phyloP scores from a whole-genome alignment of 2,329 filamentous ascomycete genomes.

The Aspergillus floridensis region DNA sequence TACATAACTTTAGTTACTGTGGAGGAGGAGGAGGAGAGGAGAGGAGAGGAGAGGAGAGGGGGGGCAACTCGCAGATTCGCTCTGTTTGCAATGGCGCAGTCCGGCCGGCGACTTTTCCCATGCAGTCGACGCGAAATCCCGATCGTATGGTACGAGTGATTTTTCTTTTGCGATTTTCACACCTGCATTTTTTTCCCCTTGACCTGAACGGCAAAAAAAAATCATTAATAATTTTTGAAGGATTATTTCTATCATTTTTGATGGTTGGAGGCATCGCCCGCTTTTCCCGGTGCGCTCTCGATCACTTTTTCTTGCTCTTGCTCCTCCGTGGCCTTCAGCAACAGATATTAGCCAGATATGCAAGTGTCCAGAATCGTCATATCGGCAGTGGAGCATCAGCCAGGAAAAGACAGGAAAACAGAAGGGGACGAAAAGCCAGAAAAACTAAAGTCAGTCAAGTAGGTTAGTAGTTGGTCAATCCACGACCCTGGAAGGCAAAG shows the following conservation, averaged over 20 bases:
- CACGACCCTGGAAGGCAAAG: not conserved
- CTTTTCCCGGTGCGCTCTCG: constrained; percentile 18
- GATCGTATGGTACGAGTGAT: constrained; percentile 25
- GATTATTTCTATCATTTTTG: not conserved
- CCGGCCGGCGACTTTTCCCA: constrained; percentile 10
- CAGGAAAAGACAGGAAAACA: constrained; percentile 1
- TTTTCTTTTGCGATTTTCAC: not conserved
- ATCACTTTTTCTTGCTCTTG: not conserved
- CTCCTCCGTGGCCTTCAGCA: not conserved
- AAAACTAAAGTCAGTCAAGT: no score
- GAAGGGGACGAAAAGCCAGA: not conserved
- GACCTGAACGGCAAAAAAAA: not conserved
- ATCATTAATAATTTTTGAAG: not conserved
- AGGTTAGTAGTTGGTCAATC: not conserved
- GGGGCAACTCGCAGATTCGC: not conserved
- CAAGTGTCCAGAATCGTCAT: constrained; percentile 25
- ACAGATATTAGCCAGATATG: constrained; percentile 19
- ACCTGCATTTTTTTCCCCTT: not conserved
- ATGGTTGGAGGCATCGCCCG: constrained; percentile 15
- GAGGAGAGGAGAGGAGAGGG: no score
- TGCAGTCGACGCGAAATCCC: constrained; percentile 19
- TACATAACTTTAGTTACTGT: not conserved
- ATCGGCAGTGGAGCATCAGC: constrained; percentile 14
- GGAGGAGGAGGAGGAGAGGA: not conserved
- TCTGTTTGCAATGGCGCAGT: constrained; percentile 2